A percentile compares a stretch with the other conserved stretches of the same genome.
These are phyloP conservation scores for Lactarius pseudohatsudake DNA, from an alignment of 768 basidiomycete species.

Conservation along the genomic window DNA sequence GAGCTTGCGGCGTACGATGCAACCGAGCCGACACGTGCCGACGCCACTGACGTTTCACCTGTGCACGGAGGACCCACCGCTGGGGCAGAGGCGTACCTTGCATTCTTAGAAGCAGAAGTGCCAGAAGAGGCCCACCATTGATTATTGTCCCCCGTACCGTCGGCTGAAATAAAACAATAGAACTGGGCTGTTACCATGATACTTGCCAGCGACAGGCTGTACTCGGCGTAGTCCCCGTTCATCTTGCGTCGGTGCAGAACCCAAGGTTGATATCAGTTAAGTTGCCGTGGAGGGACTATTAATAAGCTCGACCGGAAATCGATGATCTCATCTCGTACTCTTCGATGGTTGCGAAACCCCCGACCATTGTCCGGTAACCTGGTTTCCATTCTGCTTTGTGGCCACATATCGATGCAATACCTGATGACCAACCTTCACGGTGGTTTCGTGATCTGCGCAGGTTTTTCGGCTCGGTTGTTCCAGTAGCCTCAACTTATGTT, in stretches of 20 bases:
- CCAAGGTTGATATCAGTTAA: background rate
- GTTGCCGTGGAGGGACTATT: background rate
- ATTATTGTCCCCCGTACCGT: background rate
- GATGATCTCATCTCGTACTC: background rate
- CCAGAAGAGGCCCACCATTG: slow-evolving; percentile 41
- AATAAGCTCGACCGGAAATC: background rate
- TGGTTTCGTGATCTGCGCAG: background rate
- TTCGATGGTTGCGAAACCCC: background rate
- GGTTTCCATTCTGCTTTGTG: background rate
- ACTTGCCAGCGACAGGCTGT: background rate
- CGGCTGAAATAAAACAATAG: slow-evolving; percentile 4
- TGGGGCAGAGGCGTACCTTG: slow-evolving; percentile 44
- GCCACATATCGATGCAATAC: background rate
- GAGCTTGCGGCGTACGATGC: slow-evolving; percentile 87
- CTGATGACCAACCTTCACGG: background rate
- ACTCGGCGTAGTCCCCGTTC: background rate
- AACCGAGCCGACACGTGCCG: slow-evolving; percentile 55
- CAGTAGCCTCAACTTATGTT: background rate
- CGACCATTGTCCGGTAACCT: background rate
- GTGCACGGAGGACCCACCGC: slow-evolving; percentile 29
- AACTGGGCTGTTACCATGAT: background rate
- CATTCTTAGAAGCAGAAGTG: slow-evolving; percentile 45
- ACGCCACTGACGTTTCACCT: background rate
- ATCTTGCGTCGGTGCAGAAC: background rate
- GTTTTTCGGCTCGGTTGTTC: background rate